Evolutionary conservation across 2,329 filamentous ascomycete genomes (phyloP).

Genomic region (Aspergillus sp.): DNA sequence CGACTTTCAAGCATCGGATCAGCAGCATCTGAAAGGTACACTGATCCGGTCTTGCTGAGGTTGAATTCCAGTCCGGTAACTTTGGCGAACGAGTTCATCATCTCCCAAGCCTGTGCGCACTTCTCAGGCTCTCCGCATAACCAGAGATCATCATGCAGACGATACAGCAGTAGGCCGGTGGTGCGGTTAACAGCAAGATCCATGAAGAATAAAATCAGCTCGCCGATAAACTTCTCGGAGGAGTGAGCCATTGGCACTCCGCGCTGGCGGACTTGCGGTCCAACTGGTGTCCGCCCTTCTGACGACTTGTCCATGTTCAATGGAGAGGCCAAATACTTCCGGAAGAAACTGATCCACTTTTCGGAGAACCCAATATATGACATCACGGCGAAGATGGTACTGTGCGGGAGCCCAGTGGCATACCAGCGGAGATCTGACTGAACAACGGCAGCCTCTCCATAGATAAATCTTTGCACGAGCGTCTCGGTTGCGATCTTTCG

Average conservation of each 20-base stretch:
- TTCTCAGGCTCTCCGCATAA: conserved; percentile 49
- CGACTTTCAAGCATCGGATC: conserved; percentile 30
- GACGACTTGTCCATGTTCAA: conserved; percentile 47
- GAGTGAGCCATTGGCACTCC: conserved; percentile 54
- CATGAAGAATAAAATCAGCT: conserved; percentile 54
- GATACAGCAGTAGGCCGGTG: conserved; percentile 51
- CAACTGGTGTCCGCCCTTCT: conserved; percentile 27
- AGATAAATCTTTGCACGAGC: conserved; percentile 39
- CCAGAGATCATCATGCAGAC: conserved; percentile 57
- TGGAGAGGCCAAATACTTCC: conserved; percentile 51
- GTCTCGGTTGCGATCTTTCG: conserved; percentile 47
- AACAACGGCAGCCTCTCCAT: conserved; percentile 43
- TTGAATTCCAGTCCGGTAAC: conserved; percentile 52
- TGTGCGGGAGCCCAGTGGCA: conserved; percentile 50
- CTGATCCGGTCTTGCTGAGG: conserved; percentile 54
- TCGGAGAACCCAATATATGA: conserved; percentile 51
- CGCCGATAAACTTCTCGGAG: conserved; percentile 53
- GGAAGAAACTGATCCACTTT: conserved; percentile 51
- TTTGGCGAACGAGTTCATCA: conserved; percentile 48
- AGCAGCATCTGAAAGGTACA: conserved; percentile 43
- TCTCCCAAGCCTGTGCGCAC: conserved; percentile 50
- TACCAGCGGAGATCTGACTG: conserved; percentile 53
- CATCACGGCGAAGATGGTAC: conserved; percentile 49
- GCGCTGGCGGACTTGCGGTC: conserved; percentile 46
- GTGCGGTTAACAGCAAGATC: conserved; percentile 52